Evolutionary conservation across 306 rosid genomes (phyloP), one percentile per base, ranked within the genome.

Genomic region (Cicer bijugum): DNA sequence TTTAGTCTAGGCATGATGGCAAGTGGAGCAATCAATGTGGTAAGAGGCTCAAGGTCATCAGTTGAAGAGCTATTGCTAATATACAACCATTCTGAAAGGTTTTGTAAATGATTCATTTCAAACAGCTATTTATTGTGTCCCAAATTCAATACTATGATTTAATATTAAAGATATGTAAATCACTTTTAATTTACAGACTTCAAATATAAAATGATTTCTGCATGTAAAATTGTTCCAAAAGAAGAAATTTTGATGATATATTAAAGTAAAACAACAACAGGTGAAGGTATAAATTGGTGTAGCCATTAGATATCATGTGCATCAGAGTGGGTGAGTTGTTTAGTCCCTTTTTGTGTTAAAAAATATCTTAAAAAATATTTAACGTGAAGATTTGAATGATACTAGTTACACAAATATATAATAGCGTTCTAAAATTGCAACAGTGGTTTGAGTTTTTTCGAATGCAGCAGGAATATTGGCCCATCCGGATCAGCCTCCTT

Each of bases 11-110:
- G 98, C 70, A 91, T 89, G 75, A 91, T 94, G 97, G 93, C 97
- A 50, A 80, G 88, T 59, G 98, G 97, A 64, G 96, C 90, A 84
- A 82, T 94, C 77, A 89, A 94, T 75, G 98, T 94, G 72, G 97
- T 89, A 46, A 88, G 98, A 81, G 98, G 98, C 72, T 91, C 97
- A 75, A 88, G 98, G 83, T 94, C 97, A 50, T 88, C 98, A 0
- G 85, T 61, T 15, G 97, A 89, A 80, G 98, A 94, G 81, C 82
- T 94, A 48, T 76, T 89, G 81, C 91, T 87, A 69, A 91, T 94
- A 84, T 94, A 91, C 80, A 79, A 73, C 80, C 98, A 91, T 84
- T 91, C 97, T 43, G 97, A 94, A 78, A 94, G 98, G 98, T 94
- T 67, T 71, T 69, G 33, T 64, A 14, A 69, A 42, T 12, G 56